Evolutionary conservation across 768 basidiomycete species (phyloP), one percentile per base, ranked within the genome.

Genomic region (Udeniomyces megalosporus): DNA sequence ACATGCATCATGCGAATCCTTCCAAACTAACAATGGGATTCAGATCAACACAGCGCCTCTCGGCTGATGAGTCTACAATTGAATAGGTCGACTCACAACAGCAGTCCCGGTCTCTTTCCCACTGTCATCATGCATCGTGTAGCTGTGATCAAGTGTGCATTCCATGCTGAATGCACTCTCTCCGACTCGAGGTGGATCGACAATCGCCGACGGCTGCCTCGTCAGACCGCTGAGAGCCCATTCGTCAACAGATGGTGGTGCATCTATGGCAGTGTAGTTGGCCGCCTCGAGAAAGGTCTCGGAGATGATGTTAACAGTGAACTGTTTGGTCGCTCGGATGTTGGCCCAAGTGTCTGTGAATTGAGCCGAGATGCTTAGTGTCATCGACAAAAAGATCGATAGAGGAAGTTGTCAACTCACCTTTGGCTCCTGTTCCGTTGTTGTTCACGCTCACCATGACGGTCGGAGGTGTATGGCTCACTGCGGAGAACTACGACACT

Each of bases 271-370:
- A 2, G 73, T 73, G 66, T 70, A 73, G 58, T 77, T 76, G 5
- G 73, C 67, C 0, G 75, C 74, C 62, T 77, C 76, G 52, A 76
- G 56, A 65, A 75, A 76, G 0, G 80, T 73, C 70, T 86, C 83
- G 60, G 82, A 84, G 67, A 89, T 81, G 57, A 72, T 80, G 68
- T 80, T 84, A 54, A 83, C 80, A 8, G 81, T 82, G 71, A 88
- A 88, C 69, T 84, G 77, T 64, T 81, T 82, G 17, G 80, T 83
- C 0, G 75, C 74, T 53, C 79, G 71, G 65, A 86, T 83, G 65
- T 87, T 87, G 62, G 78, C 76, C 53, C 80, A 77, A 20, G 82
- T 83, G 69, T 86, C 83, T 68, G 69, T 70, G 42, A 57, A 35
- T 17, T 51, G 35, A 15, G 38, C 60, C 69, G 74, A 24, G 76